Evolutionary conservation across 768 basidiomycete genomes (phyloP), one percentile per base, ranked within the genome.

Genomic region (Phanerochaete sordida): DNA sequence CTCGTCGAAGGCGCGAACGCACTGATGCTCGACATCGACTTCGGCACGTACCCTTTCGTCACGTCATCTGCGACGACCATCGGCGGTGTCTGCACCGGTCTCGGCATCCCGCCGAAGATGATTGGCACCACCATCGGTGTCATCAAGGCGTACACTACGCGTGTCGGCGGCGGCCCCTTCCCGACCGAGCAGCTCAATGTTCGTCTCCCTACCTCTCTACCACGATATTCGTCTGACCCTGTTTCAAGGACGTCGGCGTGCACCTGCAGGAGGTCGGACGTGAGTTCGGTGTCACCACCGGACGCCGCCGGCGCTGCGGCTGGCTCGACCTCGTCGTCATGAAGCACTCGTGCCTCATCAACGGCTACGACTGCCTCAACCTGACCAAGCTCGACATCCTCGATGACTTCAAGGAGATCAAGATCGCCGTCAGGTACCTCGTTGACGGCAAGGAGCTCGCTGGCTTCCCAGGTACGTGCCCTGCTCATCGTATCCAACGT

Each of bases 1-100:
- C 86, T 99, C 31, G 91, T 98, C 59, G 97, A 99, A 72, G 97
- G 97, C 27, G 97, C 97, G 56, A 98, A 99, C 70, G 97, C 97
- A 1, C 79, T 98, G 61, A 97, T 99, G 97, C 88, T 99, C 59
- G 97, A 99, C 71, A 79, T 99, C 64, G 97, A 99, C 75, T 95
- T 91, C 69, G 97, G 97, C 27, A 99, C 97, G 4, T 99, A 99
- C 74, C 97, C 97, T 1, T 99, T 81, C 73, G 97, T 99, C 62
- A 99, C 97, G 0, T 96, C 94, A 11, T 95, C 93, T 0, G 87
- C 92, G 9, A 98, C 97, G 9, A 80, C 87, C 31, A 90, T 98
- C 59, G 97, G 97, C 30, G 97, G 97, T 53, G 94, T 98, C 35
- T 94, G 92, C 76, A 98, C 95, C 16, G 97, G 97, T 33, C 85